A percentile compares a stretch with the other conserved stretches of the same genome.
Conservation (phyloP, 345 rosid species). For the Melaleuca quinquenervia region DNA sequence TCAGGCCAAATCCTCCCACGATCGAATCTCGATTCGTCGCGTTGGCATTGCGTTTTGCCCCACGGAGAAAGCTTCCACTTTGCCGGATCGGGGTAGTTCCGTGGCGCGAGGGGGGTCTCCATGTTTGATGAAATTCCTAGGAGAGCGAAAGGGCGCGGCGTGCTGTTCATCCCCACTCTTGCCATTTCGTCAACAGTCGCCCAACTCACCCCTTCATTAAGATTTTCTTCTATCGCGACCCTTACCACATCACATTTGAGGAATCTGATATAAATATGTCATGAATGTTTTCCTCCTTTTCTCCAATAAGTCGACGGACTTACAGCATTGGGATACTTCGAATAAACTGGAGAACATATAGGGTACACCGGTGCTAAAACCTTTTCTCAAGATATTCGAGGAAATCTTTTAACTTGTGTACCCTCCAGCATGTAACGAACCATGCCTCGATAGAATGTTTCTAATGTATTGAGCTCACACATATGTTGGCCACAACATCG, state of each 20-base stretch:
- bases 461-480: not conserved
- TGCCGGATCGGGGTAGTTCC: not conserved
- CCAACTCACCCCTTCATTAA: no score
- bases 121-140: not conserved
- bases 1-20: not conserved
- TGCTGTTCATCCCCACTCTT: no score
- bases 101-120: not conserved
- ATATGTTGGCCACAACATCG: not conserved
- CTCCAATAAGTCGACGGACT: no score
- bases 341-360: no score
- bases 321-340: no score
- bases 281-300: no score
- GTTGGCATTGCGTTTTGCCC: not conserved
- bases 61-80: not conserved
- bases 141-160: not conserved
- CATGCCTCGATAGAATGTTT: not conserved
- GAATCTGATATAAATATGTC: no score
- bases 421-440: not conserved
- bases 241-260: no score
- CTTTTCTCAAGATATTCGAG: not conserved
- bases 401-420: not conserved
- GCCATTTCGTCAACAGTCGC: no score
- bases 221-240: no score
- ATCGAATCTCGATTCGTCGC: not conserved
- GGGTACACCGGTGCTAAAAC: no score